Conservation (phyloP, 768 basidiomycete species). For the Mycena sanguinolenta region DNA sequence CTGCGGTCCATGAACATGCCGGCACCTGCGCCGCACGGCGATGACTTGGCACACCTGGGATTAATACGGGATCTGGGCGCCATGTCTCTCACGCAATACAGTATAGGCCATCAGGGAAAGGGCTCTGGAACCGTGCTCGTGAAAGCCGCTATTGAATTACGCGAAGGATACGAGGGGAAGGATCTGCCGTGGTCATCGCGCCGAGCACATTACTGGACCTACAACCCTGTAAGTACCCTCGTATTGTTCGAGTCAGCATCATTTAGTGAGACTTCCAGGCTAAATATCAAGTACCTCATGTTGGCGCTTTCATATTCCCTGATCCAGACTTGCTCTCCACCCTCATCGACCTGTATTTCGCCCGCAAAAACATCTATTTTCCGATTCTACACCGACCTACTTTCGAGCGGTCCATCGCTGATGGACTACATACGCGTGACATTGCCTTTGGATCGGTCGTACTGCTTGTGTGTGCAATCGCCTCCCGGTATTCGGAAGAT, state of each 20-base stretch:
- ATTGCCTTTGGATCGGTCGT: conserved; percentile 69
- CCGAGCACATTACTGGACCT: conserved; percentile 19
- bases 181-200: conserved; percentile 9
- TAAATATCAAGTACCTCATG: conserved; percentile 11
- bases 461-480: conserved; percentile 70
- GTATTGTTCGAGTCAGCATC: background rate
- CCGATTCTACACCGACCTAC: conserved; percentile 82
- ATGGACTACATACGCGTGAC: conserved; percentile 60
- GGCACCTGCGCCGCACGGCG: conserved; percentile 7
- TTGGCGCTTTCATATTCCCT: conserved; percentile 60
- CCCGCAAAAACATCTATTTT: conserved; percentile 62
- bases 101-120: conserved; percentile 13
- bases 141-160: conserved; percentile 10
- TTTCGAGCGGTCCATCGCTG: conserved; percentile 66
- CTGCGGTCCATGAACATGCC: conserved; percentile 30
- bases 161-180: conserved; percentile 17
- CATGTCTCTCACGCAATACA: background rate
- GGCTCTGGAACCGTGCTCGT: conserved; percentile 12
- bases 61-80: background rate
- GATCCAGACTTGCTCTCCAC: conserved; percentile 61
- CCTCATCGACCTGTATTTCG: conserved; percentile 78
- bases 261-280: background rate
- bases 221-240: conserved; percentile 8
- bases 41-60: background rate
- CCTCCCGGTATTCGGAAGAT: conserved; percentile 50